phyloP scores from a whole-genome alignment of 495 filamentous ascomycete genomes.

The Chaetomium fimeti region DNA sequence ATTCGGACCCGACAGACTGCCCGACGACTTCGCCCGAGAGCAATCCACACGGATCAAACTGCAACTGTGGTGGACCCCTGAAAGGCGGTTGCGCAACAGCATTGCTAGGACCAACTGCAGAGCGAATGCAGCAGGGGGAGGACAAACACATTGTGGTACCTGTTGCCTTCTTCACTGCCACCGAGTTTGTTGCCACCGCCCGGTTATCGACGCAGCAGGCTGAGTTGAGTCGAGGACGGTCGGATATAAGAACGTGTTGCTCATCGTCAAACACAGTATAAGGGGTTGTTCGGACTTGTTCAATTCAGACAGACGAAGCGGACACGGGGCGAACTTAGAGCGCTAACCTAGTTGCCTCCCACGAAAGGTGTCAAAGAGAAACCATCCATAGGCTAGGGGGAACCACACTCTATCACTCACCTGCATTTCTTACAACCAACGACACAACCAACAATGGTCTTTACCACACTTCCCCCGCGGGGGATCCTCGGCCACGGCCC shows the following conservation, averaged over 20 bases:
- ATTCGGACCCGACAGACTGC: conserved; percentile 6
- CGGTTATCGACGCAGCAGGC: neutral
- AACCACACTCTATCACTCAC: neutral
- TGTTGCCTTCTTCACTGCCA: neutral
- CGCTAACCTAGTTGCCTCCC: neutral
- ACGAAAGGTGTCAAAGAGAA: neutral
- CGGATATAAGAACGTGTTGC: neutral
- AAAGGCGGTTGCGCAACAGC: conserved; percentile 7
- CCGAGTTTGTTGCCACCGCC: conserved; percentile 5
- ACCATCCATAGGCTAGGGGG: neutral
- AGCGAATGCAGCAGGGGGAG: neutral
- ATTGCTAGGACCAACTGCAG: neutral
- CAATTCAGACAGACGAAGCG: neutral
- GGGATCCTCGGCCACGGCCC: conserved; percentile 13
- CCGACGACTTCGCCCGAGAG: neutral
- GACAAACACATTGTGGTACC: neutral
- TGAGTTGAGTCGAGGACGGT: neutral
- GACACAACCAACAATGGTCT: conserved; percentile 9
- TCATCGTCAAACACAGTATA: neutral
- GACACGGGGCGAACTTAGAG: neutral
- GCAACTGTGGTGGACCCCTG: conserved; percentile 4
- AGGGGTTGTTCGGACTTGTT: neutral
- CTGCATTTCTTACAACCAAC: neutral
- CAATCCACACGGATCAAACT: conserved; percentile 16
- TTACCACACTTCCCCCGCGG: conserved; percentile 17